A percentile compares a stretch with the other conserved stretches of the same genome.
Conservation (phyloP, 2,329 filamentous ascomycete genomes). For the Botrytis pseudocinerea region DNA sequence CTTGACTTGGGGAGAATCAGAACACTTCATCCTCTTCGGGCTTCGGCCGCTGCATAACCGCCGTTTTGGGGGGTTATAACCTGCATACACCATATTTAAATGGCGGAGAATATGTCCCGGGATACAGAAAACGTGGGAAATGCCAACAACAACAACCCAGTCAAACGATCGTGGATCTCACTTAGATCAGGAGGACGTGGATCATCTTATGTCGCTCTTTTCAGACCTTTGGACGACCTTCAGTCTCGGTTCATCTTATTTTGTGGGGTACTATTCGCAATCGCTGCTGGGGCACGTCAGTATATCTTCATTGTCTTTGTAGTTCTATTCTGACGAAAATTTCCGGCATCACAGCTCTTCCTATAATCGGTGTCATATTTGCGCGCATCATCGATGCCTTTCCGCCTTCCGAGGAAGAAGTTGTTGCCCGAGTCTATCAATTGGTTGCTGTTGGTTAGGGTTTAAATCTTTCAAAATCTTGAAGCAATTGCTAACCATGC, state of each 20-base stretch:
- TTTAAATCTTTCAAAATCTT: not conserved
- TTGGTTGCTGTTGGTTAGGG: slow-evolving; percentile 39
- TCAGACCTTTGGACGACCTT: slow-evolving; percentile 46
- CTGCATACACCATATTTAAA: not conserved
- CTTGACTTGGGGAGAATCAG: not conserved
- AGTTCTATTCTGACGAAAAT: not conserved
- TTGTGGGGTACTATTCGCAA: slow-evolving; percentile 38
- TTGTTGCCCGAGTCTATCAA: slow-evolving; percentile 45
- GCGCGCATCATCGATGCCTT: slow-evolving; percentile 62
- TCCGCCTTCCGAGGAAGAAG: slow-evolving; percentile 48
- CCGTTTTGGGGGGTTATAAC: not conserved
- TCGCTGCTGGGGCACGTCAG: not conserved
- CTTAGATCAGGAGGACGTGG: not conserved
- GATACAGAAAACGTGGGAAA: not conserved
- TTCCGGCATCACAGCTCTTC: slow-evolving; percentile 48
- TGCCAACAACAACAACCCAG: not conserved
- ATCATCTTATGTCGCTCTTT: slow-evolving; percentile 51
- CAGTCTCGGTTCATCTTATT: slow-evolving; percentile 43
- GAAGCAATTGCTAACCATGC: slow-evolving; percentile 19
- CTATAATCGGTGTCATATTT: slow-evolving; percentile 64
- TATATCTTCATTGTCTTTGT: not conserved
- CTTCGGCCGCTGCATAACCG: not conserved
- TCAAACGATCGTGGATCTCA: not conserved
- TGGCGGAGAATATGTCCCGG: not conserved
- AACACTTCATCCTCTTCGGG: too few species aligned